A percentile compares a stretch with the other conserved stretches of the same genome.
These are phyloP conservation scores for Platismatia glauca DNA, from an alignment of 495 filamentous ascomycete species.

Conservation along the genomic window DNA sequence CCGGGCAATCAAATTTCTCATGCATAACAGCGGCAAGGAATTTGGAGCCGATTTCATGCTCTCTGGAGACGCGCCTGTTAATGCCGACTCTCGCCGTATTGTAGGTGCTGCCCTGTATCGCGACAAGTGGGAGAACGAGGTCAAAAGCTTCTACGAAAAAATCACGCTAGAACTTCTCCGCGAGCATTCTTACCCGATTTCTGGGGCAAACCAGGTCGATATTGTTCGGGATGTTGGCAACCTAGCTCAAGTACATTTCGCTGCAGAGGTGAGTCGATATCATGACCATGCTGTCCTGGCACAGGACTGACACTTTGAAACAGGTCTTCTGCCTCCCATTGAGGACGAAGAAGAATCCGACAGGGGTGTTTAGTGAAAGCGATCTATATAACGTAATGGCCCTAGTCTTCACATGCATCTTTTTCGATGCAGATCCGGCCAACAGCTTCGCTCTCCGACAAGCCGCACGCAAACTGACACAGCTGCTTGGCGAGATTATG, in stretches of 20 bases:
- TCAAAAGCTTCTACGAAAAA: constrained; percentile 43
- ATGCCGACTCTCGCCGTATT: constrained; percentile 40
- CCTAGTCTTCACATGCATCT: constrained; percentile 52
- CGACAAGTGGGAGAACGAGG: constrained; percentile 42
- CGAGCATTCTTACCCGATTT: constrained; percentile 42
- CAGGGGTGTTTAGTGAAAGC: constrained; percentile 46
- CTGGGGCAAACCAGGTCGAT: constrained; percentile 48
- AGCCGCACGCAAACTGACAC: constrained; percentile 43
- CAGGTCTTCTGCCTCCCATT: constrained; percentile 53
- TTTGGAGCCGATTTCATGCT: constrained; percentile 48
- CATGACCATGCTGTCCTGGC: background rate
- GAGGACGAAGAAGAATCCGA: constrained; percentile 50
- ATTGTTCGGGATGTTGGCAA: constrained; percentile 58
- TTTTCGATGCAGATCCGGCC: constrained; percentile 56
- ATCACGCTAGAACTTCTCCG: constrained; percentile 45
- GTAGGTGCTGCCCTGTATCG: constrained; percentile 41
- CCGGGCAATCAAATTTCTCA: constrained; percentile 42
- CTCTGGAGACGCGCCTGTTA: constrained; percentile 41
- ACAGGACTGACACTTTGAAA: background rate
- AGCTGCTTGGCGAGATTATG: constrained; percentile 52
- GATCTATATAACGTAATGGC: constrained; percentile 53
- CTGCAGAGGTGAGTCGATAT: constrained; percentile 32
- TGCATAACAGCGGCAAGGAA: constrained; percentile 32
- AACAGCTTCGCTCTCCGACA: constrained; percentile 54
- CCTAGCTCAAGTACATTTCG: constrained; percentile 50